Base-by-base conservation (phyloP, 1,284 basidiomycete genomes). In the Mycena citricolor region DNA sequence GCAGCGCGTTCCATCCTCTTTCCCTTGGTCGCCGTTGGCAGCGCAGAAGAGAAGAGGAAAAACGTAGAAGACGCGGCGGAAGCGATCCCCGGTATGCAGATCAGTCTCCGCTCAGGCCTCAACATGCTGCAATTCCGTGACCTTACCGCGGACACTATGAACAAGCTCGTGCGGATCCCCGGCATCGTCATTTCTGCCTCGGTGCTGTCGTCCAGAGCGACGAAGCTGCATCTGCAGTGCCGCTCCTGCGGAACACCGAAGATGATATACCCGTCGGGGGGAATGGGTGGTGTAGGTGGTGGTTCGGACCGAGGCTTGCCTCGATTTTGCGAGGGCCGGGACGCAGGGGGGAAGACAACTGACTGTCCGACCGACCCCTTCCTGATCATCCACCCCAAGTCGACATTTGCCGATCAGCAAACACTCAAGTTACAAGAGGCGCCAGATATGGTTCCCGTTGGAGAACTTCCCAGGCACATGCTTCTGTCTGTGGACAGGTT, bases 371-470 rank as follows among this genome's bases (percentile, higher is more conserved):
- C 97, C 42, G 97, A 99, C 62, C 97, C 97, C 0, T 99, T 94
- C 67, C 77, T 95, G 35, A 97, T 99, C 58, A 75, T 99, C 10
- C 97, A 99, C 66, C 90, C 94, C 42, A 91, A 93, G 65, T 99
- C 93, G 40, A 73, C 79, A 4, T 99, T 99, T 63, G 87, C 95
- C 21, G 97, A 99, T 63, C 91, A 94, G 58, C 97, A 99, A 67
- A 90, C 84, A 6, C 77, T 99, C 58, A 99, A 99, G 66, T 77
- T 99, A 12, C 97, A 99, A 66, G 97, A 99, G 68, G 94, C 95
- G 6, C 97, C 97, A 0, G 97, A 99, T 64, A 97, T 98, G 93
- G 97, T 99, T 0, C 97, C 97, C 2, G 94, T 99, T 17, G 97
- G 97, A 73, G 97, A 99, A 62, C 74, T 99, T 34, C 97, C 97